phyloP scores from a whole-genome alignment of 2,329 filamentous ascomycete genomes.

The Knufia petricola region DNA sequence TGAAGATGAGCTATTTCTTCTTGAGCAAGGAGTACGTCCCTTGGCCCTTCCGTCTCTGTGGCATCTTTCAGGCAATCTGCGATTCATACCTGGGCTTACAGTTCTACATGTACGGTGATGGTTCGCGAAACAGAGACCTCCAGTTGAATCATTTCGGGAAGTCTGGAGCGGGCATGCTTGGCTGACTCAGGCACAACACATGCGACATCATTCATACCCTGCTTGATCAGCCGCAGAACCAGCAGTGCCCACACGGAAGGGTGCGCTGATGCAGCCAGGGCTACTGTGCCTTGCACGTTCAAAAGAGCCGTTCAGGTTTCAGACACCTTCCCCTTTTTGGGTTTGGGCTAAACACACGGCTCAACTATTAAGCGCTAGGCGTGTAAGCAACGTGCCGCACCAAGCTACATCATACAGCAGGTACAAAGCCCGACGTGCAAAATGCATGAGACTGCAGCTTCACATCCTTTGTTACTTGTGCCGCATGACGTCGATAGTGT shows the following conservation, averaged over 20 bases:
- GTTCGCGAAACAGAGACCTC: slow-evolving; percentile 8
- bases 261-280: too few species aligned
- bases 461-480: neutral
- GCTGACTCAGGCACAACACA: neutral
- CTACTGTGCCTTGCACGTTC: neutral
- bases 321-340: neutral
- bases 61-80: slow-evolving; percentile 40
- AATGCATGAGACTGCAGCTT: neutral
- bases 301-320: neutral
- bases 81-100: slow-evolving; percentile 40
- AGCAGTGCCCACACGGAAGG: too few species aligned
- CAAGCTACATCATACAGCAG: neutral
- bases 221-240: too few species aligned
- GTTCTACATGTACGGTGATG: slow-evolving; percentile 38
- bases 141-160: slow-evolving; percentile 8
- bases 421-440: neutral
- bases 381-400: neutral
- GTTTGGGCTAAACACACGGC: neutral
- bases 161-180: neutral
- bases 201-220: too few species aligned
- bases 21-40: slow-evolving; percentile 34
- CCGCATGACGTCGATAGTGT: neutral
- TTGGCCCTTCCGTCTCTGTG: slow-evolving; percentile 41
- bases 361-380: neutral
- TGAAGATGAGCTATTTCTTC: slow-evolving; percentile 45